phyloP scores from a whole-genome alignment of 1,139 yeast genomes.

The Kodamaea anthophila region DNA sequence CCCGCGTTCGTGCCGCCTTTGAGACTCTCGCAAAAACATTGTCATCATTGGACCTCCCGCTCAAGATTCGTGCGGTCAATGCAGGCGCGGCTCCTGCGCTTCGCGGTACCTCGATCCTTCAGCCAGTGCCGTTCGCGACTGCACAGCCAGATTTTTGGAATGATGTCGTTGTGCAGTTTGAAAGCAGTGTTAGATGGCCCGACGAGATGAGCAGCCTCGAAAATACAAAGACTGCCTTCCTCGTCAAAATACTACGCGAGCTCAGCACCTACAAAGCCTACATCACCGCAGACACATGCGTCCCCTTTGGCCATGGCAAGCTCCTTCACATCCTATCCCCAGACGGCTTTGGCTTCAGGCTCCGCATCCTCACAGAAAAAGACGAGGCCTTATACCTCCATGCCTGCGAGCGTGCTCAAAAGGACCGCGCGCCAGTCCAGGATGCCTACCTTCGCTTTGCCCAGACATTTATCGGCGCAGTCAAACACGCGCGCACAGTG shows the following conservation, averaged over 20 bases:
- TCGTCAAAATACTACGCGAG: constrained; percentile 63
- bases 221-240: constrained; percentile 83
- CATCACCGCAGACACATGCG: constrained; percentile 47
- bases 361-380: constrained; percentile 72
- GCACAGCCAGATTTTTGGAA: constrained; percentile 78
- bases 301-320: constrained; percentile 60
- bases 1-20: constrained; percentile 56
- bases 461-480: constrained; percentile 59
- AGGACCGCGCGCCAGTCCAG: constrained; percentile 55
- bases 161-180: constrained; percentile 79
- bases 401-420: constrained; percentile 57
- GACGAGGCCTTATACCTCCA: constrained; percentile 70
- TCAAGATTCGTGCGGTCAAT: constrained; percentile 59
- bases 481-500: constrained; percentile 79
- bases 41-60: constrained; percentile 56
- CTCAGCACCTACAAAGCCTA: constrained; percentile 49
- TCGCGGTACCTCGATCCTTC: constrained; percentile 66
- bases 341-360: constrained; percentile 78
- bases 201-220: constrained; percentile 82
- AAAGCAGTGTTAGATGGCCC: constrained; percentile 91
- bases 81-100: constrained; percentile 68
- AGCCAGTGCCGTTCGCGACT: constrained; percentile 78
- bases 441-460: constrained; percentile 59
- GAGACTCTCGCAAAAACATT: constrained; percentile 56
- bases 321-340: constrained; percentile 68